phyloP scores from a whole-genome alignment of 225 moss, liverwort and hornwort genomes.

The Thuidium tamariscinum region DNA sequence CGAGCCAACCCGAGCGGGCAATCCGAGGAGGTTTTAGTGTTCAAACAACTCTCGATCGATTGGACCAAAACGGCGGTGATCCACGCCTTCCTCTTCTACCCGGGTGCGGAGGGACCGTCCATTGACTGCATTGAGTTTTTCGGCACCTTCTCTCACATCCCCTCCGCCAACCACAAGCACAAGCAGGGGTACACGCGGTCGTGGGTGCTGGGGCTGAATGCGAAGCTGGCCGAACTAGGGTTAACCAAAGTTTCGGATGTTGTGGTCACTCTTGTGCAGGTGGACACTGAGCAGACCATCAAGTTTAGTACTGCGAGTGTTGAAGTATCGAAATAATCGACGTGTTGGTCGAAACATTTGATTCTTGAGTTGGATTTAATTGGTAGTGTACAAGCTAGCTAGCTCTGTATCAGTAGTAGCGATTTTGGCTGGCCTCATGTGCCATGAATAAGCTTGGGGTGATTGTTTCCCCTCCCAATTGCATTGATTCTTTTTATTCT shows the following conservation, averaged over 20 bases:
- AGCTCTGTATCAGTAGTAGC: background rate
- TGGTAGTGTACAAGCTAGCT: background rate
- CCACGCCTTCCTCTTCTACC: slow-evolving; percentile 18
- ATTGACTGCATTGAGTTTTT: slow-evolving; percentile 30
- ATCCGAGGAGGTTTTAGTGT: background rate
- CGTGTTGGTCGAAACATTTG: background rate
- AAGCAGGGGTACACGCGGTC: background rate
- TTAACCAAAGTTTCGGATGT: background rate
- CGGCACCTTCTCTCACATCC: slow-evolving; percentile 25
- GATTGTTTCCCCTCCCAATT: background rate
- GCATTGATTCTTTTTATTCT: background rate
- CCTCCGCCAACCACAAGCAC: background rate
- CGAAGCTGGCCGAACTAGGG: slow-evolving; percentile 2
- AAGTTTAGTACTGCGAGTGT: background rate
- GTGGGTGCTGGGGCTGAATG: slow-evolving; percentile 15
- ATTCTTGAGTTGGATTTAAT: background rate
- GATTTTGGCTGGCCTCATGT: background rate
- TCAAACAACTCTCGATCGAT: background rate
- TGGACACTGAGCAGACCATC: background rate
- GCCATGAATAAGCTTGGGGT: background rate
- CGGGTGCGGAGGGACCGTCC: background rate
- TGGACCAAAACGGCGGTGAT: slow-evolving; percentile 11
- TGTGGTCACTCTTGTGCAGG: slow-evolving; percentile 23
- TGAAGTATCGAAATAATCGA: background rate
- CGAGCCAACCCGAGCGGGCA: background rate